Percentiles rank a stretch among this genome's conserved stretches.
phyloP scores from a whole-genome alignment of 2,329 filamentous ascomycete genomes.

The Zymoseptoria passerinii region DNA sequence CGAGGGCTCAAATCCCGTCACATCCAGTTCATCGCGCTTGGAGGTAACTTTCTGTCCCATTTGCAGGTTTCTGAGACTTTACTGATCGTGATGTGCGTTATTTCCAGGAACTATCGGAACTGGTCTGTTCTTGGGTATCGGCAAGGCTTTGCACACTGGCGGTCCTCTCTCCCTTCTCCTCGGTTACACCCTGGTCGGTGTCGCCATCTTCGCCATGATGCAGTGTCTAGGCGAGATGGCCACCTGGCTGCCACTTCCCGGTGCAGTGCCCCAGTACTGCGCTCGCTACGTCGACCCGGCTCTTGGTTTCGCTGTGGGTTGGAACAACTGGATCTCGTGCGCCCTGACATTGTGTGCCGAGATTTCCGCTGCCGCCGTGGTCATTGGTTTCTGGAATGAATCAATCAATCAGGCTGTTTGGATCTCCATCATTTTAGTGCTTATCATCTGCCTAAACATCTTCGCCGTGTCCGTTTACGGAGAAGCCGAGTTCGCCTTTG shows the following conservation, averaged over 20 bases:
- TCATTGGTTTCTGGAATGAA: slow-evolving; percentile 53
- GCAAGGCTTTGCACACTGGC: slow-evolving; percentile 7
- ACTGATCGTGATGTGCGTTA: background rate
- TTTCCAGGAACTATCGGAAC: slow-evolving; percentile 41
- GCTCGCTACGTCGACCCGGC: slow-evolving; percentile 32
- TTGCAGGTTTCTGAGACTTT: background rate
- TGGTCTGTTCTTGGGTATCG: slow-evolving; percentile 15
- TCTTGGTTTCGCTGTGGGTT: slow-evolving; percentile 20
- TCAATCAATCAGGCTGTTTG: slow-evolving; percentile 29
- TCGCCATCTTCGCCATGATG: slow-evolving; percentile 33
- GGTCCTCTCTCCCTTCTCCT: slow-evolving; percentile 19
- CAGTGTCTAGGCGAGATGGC: slow-evolving; percentile 36
- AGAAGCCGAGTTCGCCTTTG: slow-evolving; percentile 46
- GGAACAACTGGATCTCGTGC: slow-evolving; percentile 37
- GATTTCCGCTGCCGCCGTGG: slow-evolving; percentile 56
- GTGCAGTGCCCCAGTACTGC: slow-evolving; percentile 28
- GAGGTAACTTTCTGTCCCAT: slow-evolving; percentile 20
- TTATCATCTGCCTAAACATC: slow-evolving; percentile 55
- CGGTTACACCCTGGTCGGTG: slow-evolving; percentile 31
- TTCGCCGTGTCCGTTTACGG: slow-evolving; percentile 45
- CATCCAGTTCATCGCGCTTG: slow-evolving; percentile 52
- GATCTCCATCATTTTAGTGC: slow-evolving; percentile 50
- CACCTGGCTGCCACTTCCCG: slow-evolving; percentile 33
- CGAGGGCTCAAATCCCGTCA: slow-evolving; percentile 47
- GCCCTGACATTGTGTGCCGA: slow-evolving; percentile 47